Evolutionary conservation across 805 yeast species (phyloP).

Genomic region (Sungouiella blattae): DNA sequence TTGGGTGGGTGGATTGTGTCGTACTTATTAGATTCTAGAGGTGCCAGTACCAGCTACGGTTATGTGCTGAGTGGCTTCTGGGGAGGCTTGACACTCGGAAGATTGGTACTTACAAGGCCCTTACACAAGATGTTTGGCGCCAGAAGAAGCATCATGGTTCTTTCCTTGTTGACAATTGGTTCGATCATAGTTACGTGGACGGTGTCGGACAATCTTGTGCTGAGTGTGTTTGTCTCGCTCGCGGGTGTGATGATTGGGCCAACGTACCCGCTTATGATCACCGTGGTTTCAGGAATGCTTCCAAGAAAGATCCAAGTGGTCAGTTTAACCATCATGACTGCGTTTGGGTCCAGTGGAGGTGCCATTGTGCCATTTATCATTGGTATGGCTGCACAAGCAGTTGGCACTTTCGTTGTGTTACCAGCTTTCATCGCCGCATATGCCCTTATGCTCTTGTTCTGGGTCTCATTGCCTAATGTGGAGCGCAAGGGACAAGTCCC

Average conservation of each 20-base stretch:
- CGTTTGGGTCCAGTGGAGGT: constrained; percentile 24
- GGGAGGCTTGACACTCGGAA: constrained; percentile 23
- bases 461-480: constrained; percentile 17
- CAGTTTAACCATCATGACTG: constrained; percentile 21
- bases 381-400: constrained; percentile 20
- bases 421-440: constrained; percentile 19
- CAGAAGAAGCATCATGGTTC: constrained; percentile 11
- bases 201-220: constrained; percentile 10
- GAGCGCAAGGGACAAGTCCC: constrained; percentile 4
- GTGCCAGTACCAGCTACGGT: constrained; percentile 15
- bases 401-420: constrained; percentile 22
- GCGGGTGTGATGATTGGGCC: constrained; percentile 21
- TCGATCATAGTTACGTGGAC: constrained; percentile 17
- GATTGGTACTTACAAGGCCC: constrained; percentile 17
- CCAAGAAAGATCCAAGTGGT: constrained; percentile 23
- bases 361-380: constrained; percentile 22
- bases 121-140: constrained; percentile 16
- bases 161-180: constrained; percentile 10
- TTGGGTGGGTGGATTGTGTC: constrained; percentile 25
- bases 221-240: constrained; percentile 16
- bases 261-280: constrained; percentile 20
- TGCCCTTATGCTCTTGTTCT: constrained; percentile 13
- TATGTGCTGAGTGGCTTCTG: constrained; percentile 23
- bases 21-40: constrained; percentile 19
- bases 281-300: constrained; percentile 17